Base-by-base conservation (phyloP, 371 early-diverging fungal species). In the Mucor plumbeus region DNA sequence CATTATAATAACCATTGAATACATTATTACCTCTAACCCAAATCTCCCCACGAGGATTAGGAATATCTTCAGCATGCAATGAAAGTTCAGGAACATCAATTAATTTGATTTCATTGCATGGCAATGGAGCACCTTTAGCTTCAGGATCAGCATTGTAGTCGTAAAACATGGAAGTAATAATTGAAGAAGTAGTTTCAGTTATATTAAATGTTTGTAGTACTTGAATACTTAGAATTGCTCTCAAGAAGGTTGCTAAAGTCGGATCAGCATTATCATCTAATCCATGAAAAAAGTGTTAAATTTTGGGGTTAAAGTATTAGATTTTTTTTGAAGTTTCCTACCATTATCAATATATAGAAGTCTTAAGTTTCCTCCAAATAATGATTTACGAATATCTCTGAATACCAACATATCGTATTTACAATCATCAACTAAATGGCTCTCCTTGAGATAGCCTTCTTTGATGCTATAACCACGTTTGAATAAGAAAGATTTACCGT, bases 341-440 rank as follows among this genome's bases (percentile, higher is more conserved):
- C 79, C 73, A 31, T 85, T 86, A 33, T 82, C 84, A n/a, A 85
- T 65, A 33, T 74, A 78, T 38, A 88, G 62, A 59, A 91, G 65
- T 34, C 88, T 78, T 40, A 99, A 81, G 39, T 89, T 75, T 21
- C 97, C 98, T 54, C 99, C 99, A 66, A 99, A 91, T 31, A 91
- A 75, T 41, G 83, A 87, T 63, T 76, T 77, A 31, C 76, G 76
- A 56, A 81, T 80, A 56, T 78, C 77, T 48, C 84, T 75, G 63
- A 81, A 84, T 9, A 81, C 82, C 34, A 84, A 63, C 81, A 78
- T 80, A 40, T 84, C 84, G 34, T 81, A 84, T 53, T 73, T 81
- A 63, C 78, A 79, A 39, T 84, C 82, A 41, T 64, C 71, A 2
- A 84, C 76, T 35, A 81, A 57, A 8, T 82, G 78, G 53, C 84